A percentile compares a stretch with the other conserved stretches of the same genome.
Evolutionary conservation across 768 basidiomycete species (phyloP).

Genomic region (Suillus subalutaceus): DNA sequence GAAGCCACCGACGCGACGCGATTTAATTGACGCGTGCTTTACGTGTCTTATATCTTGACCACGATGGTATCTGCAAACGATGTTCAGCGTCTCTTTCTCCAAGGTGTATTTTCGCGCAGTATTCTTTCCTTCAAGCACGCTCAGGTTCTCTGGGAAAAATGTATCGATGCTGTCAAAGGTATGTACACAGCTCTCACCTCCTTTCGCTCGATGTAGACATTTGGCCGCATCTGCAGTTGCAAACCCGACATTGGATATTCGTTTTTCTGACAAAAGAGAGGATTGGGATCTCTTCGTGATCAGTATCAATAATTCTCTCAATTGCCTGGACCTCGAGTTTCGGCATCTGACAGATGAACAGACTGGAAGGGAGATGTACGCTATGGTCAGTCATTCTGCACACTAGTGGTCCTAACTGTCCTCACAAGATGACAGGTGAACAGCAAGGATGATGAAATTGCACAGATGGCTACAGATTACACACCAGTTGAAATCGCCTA

Average conservation of each 20-base stretch:
- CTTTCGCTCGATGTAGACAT: slow-evolving; percentile 12
- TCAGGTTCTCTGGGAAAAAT: slow-evolving; percentile 67
- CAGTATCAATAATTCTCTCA: slow-evolving; percentile 61
- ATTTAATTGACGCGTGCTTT: slow-evolving; percentile 21
- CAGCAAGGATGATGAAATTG: slow-evolving; percentile 75
- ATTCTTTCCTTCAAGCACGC: slow-evolving; percentile 68
- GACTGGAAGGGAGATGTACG: slow-evolving; percentile 65
- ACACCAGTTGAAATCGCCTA: slow-evolving; percentile 76
- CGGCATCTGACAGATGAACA: slow-evolving; percentile 63
- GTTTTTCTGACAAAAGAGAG: slow-evolving; percentile 41
- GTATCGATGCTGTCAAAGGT: slow-evolving; percentile 72
- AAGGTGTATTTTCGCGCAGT: slow-evolving; percentile 74
- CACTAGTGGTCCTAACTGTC: neutral
- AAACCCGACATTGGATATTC: slow-evolving; percentile 52
- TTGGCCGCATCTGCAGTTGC: slow-evolving; percentile 43
- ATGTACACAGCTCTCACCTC: slow-evolving; percentile 9
- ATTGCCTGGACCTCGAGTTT: slow-evolving; percentile 76
- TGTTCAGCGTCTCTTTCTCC: slow-evolving; percentile 77
- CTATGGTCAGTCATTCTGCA: slow-evolving; percentile 53
- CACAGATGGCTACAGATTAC: slow-evolving; percentile 86
- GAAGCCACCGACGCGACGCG: slow-evolving; percentile 23
- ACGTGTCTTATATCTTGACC: slow-evolving; percentile 14
- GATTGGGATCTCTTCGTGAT: slow-evolving; percentile 65
- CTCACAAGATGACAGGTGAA: slow-evolving; percentile 59
- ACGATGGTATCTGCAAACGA: slow-evolving; percentile 57